Evolutionary conservation across 169 alveolate genomes (phyloP), one percentile per base, ranked within the genome.

Genomic region (Babesia ovis): DNA sequence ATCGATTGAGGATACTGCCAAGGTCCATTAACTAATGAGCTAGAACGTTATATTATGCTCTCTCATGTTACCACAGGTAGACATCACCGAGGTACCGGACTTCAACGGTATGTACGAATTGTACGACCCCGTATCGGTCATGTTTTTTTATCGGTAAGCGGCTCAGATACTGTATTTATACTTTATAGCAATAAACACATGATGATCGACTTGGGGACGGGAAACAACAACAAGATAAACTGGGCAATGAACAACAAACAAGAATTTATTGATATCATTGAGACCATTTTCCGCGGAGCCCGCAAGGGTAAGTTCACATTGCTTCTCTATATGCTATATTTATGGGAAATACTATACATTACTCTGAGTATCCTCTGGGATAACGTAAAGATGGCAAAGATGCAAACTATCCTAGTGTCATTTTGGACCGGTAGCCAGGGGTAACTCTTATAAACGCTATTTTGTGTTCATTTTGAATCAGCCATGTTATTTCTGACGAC

Each of bases 121-220:
- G 59, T 97, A 95, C 84, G 99, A 98, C 76, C 99, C 99, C 0
- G 98, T 96, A 35, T 95, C 99, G 2, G 98, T 96, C 31, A 98
- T 98, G 99, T 98, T 98, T 83, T 98, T 98, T 89, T 97, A 92
- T 85, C 56, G 94, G 94, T 90, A 60, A 31, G 74, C 41, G 27
- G 16, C 25, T 3, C 34, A 3, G 25, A 39, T 20, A 14, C 18
- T 12, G 8, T 1, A 14, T 0, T 2, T 27, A 51, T 45, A 18
- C 6, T 0, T 14, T 54, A 45, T 72, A 93, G 99, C 77, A 98
- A 98, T 82, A 97, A 97, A 77, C 99, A 96, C 89, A 98, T 98
- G 94, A 96, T 98, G 99, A 96, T 98, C 62, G 99, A 98, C 88
- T 88, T 96, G 37, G 99, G 99, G 29, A 98, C 99, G 37, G 99